Evolutionary conservation across 208 protist species (phyloP).

Genomic region (Porcisia hertigi): DNA sequence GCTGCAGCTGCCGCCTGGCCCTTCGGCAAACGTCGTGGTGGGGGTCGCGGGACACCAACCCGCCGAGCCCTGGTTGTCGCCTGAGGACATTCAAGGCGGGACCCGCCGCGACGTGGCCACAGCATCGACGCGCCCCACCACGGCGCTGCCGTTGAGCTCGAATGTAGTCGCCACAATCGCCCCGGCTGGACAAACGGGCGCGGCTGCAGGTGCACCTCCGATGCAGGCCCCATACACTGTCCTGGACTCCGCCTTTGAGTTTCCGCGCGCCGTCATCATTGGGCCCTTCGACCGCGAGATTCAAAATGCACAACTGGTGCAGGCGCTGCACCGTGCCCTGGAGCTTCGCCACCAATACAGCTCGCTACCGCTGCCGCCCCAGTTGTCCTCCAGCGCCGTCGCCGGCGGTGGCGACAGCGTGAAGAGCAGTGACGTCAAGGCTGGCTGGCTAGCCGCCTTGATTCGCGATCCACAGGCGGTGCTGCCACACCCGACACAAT

Average conservation of each 20-base stretch:
- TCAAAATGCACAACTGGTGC: slow-evolving; percentile 58
- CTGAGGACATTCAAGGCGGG: not conserved
- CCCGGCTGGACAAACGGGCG: not conserved
- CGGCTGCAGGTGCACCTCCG: slow-evolving; percentile 1
- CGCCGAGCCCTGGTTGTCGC: not conserved
- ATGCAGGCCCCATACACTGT: slow-evolving; percentile 56
- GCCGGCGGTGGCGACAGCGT: slow-evolving; percentile 1
- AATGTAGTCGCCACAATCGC: not conserved
- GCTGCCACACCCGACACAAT: slow-evolving; percentile 34
- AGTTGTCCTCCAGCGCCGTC: slow-evolving; percentile 2
- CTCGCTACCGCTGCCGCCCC: slow-evolving; percentile 18
- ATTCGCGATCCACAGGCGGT: slow-evolving; percentile 37
- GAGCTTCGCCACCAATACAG: slow-evolving; percentile 78
- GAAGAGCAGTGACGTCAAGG: slow-evolving; percentile 17
- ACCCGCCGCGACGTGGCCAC: not conserved
- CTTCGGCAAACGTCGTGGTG: not conserved
- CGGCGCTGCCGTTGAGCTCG: not conserved
- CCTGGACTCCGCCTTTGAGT: slow-evolving; percentile 64
- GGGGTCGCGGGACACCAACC: slow-evolving; percentile 4
- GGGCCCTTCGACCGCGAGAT: slow-evolving; percentile 75
- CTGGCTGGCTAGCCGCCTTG: slow-evolving; percentile 34
- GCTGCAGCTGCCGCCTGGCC: not conserved
- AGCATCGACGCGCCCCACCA: not conserved
- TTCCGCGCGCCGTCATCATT: slow-evolving; percentile 61
- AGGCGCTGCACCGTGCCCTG: slow-evolving; percentile 71